phyloP scores from a whole-genome alignment of 495 filamentous ascomycete genomes.

The Neurospora cerealis region DNA sequence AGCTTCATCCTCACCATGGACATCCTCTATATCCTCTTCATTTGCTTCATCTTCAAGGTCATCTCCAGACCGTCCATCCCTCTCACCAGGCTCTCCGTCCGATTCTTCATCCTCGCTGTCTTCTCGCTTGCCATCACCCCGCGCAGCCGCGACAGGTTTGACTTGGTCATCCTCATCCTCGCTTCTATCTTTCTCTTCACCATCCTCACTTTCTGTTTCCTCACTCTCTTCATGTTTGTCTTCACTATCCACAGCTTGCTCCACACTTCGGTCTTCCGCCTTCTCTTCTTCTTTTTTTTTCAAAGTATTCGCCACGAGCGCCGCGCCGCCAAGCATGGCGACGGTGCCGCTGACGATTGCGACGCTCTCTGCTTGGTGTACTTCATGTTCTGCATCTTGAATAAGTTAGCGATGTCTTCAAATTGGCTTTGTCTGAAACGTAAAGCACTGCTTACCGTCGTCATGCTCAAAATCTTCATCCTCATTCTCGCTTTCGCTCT shows the following conservation, averaged over 20 bases:
- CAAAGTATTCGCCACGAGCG: neutral
- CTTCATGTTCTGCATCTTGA: neutral
- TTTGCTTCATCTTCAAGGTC: neutral
- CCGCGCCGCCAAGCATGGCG: neutral
- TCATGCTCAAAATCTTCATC: neutral
- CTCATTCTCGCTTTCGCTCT: neutral
- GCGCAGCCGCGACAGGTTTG: neutral
- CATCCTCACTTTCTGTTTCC: neutral
- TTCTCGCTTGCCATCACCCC: neutral
- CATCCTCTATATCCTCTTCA: neutral
- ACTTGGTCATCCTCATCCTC: neutral
- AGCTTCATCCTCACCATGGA: neutral
- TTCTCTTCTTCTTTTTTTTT: neutral
- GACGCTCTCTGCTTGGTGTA: neutral
- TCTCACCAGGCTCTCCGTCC: too few relatives aligned
- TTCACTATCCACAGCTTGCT: neutral
- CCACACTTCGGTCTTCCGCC: neutral
- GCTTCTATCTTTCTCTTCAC: neutral
- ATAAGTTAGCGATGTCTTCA: too few relatives aligned
- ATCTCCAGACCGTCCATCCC: neutral
- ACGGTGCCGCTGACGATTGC: neutral
- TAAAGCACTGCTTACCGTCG: neutral
- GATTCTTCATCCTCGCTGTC: slow-evolving; percentile 1
- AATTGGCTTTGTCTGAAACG: neutral
- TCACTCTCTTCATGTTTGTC: neutral